These are phyloP conservation scores for Larix sibirica DNA, from an alignment of 83 land plant species.

Conservation along the genomic window DNA sequence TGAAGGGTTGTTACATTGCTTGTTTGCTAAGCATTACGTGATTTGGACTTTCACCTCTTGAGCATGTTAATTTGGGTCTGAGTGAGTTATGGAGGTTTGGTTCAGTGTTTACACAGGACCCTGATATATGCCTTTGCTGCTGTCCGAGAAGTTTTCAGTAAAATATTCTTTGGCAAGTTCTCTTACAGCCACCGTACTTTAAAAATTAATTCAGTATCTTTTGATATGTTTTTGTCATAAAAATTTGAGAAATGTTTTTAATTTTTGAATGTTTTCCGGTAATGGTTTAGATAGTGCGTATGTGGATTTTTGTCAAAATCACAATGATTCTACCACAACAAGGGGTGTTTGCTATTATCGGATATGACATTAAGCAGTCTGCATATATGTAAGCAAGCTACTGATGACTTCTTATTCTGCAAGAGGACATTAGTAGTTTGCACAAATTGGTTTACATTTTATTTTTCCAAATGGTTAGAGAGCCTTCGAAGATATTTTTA, in stretches of 20 bases:
- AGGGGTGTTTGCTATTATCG: not conserved
- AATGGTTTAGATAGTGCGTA: not conserved
- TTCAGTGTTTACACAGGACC: not conserved
- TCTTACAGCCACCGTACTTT: not conserved
- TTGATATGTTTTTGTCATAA: not conserved
- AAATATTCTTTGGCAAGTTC: not conserved
- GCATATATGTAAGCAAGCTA: not conserved
- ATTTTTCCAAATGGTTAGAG: not conserved
- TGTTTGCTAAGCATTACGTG: slow-evolving; percentile 4
- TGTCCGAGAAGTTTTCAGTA: not conserved
- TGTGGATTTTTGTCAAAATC: not conserved
- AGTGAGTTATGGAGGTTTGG: slow-evolving; percentile 7
- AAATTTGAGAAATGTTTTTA: not conserved
- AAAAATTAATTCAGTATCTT: not conserved
- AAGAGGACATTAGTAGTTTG: not conserved
- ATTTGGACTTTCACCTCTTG: not conserved
- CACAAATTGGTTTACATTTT: not conserved
- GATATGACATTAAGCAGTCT: not conserved
- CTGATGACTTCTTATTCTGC: not conserved
- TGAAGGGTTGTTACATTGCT: not conserved
- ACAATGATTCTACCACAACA: not conserved
- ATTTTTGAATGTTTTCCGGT: not conserved
- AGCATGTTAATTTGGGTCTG: not conserved
- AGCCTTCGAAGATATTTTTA: not conserved
- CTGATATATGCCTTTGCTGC: not conserved